Evolutionary conservation across 805 yeast species (phyloP), one percentile per base, ranked within the genome.

Genomic region (Yamadazyma endophytica): DNA sequence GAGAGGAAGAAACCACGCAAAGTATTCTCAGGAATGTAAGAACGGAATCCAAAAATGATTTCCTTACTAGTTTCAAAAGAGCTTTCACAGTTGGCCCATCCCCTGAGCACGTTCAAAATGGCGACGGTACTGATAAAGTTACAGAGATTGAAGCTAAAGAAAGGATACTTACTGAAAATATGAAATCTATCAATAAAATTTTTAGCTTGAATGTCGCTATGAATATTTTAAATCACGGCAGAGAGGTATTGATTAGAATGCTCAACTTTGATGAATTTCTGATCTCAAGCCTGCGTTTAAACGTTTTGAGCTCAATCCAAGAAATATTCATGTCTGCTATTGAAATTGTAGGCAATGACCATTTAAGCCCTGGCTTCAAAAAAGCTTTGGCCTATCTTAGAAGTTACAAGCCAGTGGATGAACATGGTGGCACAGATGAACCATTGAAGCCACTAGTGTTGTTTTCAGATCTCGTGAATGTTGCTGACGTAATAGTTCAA

Each of bases 401-500:
- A 33, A 72, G 76, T 21, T 90, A 88, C 47, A 79, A 82, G 37
- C 90, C 95, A 0, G 54, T 61, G 19, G 60, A 59, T 5, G 22
- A 29, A 11, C 37, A 37, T 21, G 31, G 46, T 14, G 57, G 50
- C 15, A 21, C 29, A 2, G 13, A 28, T 6, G 49, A 61, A 15
- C 66, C 71, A 6, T 80, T 84, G n/a, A 94, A 83, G 40, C 97
- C 97, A 0, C 65, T 90, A 32, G 82, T 82, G 0, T 76, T 84
- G 26, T 90, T 92, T 46, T 82, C 94, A 12, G 97, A 90, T 51
- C 69, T 92, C 35, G 92, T 92, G 21, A 92, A 89, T 46, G 79
- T 86, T 37, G 97, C 96, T 4, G 98, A 90, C 54, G 64, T 90
- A 35, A 85, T 92, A 14, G 81, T 87, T 47, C 97, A 90, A 52